Evolutionary conservation across 129 eudicot species (phyloP), one percentile per base, ranked within the genome.

Genomic region (Mikania micrantha): DNA sequence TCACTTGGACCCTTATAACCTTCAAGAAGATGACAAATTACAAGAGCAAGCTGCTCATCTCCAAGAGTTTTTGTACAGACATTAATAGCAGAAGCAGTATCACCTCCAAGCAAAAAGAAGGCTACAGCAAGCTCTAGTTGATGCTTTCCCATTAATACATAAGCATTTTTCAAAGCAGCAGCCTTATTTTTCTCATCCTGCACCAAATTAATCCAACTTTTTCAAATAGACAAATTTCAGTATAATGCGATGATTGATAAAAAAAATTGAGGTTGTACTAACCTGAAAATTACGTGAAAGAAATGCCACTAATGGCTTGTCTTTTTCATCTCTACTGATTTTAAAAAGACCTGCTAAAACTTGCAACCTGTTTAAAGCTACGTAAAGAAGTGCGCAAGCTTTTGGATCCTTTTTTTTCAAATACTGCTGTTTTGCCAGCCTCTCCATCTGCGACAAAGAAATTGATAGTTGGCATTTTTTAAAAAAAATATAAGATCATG

Each of bases 71-170:
- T 94, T 21, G 97, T 91, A 79, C 99, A 94, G 8, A 94, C 90
- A 73, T 82, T 84, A 13, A 94, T 77, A 60, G 99, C 97, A 63
- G 99, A 89, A 35, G 87, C 60, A 31, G 82, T 56, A 85, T 94
- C 99, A n/a, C 99, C 99, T 52, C 99, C 99, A 59, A 94, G 99
- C 80, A 94, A 75, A 74, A 94, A 94, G 82, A 94, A 94, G 64
- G 95, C 99, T 72, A 83, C 77, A 52, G 99, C 97, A 60, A 94
- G 95, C 84, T 94, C 99, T 50, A 89, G 75, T 54, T 94, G 97
- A 82, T 94, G 99, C 77, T 83, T 83, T 21, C 99, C 97, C 97
- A 94, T 80, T 60, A 94, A 66, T 35, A 94, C 99, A 66, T 94
- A 94, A 67, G 99, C 99, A 78, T 94, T 94, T 83, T 94, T 94